Evolutionary conservation across 345 rosid genomes (phyloP), one percentile per base, ranked within the genome.

Genomic region (Noccaea caerulescens): DNA sequence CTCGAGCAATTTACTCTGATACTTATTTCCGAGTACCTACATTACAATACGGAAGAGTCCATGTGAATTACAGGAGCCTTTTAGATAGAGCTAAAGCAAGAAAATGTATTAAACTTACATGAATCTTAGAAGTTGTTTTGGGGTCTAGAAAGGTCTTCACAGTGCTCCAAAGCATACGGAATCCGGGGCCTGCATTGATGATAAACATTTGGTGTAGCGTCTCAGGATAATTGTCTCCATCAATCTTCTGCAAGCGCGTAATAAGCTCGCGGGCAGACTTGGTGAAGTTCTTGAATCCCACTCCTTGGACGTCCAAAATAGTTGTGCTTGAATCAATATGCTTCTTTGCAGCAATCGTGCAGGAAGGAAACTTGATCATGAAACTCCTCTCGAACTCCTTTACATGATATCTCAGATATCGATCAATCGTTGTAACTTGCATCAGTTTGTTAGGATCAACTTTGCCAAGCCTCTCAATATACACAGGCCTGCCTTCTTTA

Each of bases 221-320:
- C 98, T 94, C 99, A 18, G 99, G 99, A 78, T 92, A 94, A 75
- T 94, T 94, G 77, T 94, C 98, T 57, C 97, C 94, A 72, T 94
- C 99, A 80, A 94, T 83, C 82, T 90, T 94, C 83, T 94, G 99
- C 68, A 94, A 82, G 41, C 96, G 89, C 75, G 81, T 80, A 54
- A 94, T 81, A 77, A 94, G 97, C 5, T 94, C 99, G 49, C 99
- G 82, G 10, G 99, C 99, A 82, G 87, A 85, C 81, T 94, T 91
- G 53, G 85, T 89, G 34, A 94, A 87, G 80, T 88, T 91, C 84
- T 93, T 94, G 11, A 89, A 80, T 30, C 98, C 96, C 87, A 89
- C 76, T 82, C 77, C 60, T 58, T 71, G 74, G 44, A 18, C 73
- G 81, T 94, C 99, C 78, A 94, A 88, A 72, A 94, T 91, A 16